Conservation (phyloP, 148 eudicot genomes). For the Bassia scoparia region DNA sequence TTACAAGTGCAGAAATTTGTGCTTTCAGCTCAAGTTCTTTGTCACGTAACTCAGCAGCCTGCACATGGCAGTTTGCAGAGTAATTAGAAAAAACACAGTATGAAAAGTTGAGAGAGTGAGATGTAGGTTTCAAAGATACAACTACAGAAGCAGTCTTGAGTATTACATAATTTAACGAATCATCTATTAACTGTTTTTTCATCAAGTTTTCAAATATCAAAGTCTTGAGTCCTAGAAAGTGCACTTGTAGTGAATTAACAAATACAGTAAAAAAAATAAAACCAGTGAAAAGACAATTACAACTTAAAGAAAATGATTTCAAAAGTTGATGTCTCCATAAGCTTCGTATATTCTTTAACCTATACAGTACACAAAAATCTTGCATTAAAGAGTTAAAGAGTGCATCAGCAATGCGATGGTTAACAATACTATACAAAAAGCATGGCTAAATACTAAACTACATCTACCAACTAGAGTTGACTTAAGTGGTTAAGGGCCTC, state of each 20-base stretch:
- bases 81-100: neutral
- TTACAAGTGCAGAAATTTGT: conserved; percentile 55
- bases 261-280: too few species aligned
- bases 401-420: too few species aligned
- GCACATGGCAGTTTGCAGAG: neutral
- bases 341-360: neutral
- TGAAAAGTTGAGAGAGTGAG: neutral
- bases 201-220: too few species aligned
- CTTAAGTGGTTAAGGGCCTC: too few species aligned
- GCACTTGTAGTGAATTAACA: neutral
- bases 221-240: neutral
- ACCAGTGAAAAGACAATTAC: too few species aligned
- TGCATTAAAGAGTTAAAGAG: too few species aligned
- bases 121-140: too few species aligned
- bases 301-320: neutral
- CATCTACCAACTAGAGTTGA: too few species aligned
- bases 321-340: neutral
- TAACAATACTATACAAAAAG: too few species aligned
- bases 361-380: neutral
- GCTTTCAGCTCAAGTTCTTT: conserved; percentile 66
- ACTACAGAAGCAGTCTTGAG: neutral
- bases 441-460: too few species aligned
- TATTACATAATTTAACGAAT: neutral
- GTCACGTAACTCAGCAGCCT: conserved; percentile 76
- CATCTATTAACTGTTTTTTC: neutral